Evolutionary conservation across 768 basidiomycete genomes (phyloP), one percentile per base, ranked within the genome.

Genomic region (Tulasnella sp.): DNA sequence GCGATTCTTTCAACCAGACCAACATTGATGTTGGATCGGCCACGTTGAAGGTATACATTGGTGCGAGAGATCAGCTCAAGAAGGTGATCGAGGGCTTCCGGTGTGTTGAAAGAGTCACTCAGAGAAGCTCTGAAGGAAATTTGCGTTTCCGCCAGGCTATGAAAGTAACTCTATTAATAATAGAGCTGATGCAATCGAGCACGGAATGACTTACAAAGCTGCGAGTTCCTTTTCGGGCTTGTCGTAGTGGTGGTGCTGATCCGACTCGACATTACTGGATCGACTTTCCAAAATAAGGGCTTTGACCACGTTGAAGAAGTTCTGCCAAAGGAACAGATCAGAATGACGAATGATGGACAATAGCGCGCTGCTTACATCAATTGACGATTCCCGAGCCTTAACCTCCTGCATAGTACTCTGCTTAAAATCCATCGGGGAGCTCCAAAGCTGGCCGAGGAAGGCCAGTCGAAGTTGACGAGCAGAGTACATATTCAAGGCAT

Each of bases 31-130:
- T 72, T 62, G 34, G 75, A 74, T 5, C 80, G 74, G 9, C 79
- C 78, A 39, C 81, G 77, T 19, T 79, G 72, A 37, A 98, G 88
- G 81, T 98, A 99, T 37, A 94, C 83, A 79, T 98, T 98, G 7
- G 91, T 88, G 62, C 86, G 85, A 3, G 91, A 91, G 62, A 98
- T 88, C 41, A 98, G 83, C 73, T 95, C 90, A 14, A 90, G 85
- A 19, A 98, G 81, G 71, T 88, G 82, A 76, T 86, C 85, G 29
- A 98, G 80, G 0, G 94, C 95, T 19, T 82, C 84, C 2, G 95
- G 94, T 0, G 97, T 98, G 79, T 98, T 95, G 85, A 98, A 97
- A 0, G 95, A 98, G 80, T 99, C 96, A 80, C 91, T 95, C 63
- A 99, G 88, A 0, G 95, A 92, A 14, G 82, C 83, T 69, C 93